Base-by-base conservation (phyloP, 2,329 filamentous ascomycete genomes). In the Aureobasidium lini region DNA sequence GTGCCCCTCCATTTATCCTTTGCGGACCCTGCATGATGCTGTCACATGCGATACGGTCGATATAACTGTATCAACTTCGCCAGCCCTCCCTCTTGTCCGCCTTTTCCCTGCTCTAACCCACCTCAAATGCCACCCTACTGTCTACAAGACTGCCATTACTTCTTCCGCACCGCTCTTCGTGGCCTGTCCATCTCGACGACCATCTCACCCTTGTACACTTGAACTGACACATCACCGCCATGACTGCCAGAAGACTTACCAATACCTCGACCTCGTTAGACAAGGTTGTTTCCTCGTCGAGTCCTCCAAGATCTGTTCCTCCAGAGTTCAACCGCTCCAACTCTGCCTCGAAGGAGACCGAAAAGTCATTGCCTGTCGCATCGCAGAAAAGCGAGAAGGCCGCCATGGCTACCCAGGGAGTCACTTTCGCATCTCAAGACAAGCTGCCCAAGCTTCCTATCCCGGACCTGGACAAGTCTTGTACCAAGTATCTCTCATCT, bases 391-490 rank as follows among this genome's bases (percentile, higher is more conserved):
- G 79, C 9, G 67, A 82, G 32, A 75, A 72, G 28, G 70, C 71
- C 50, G 73, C 82, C 68, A 78, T 78, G 57, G 79, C 84, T 59
- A 72, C 81, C 69, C 73, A 78, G 60, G 87, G 91, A 57, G 85
- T 95, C 70, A 97, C 94, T 0, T 99, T 94, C 75, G 87, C 91
- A 34, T 81, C 86, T 60, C 93, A 99, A 72, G 90, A 96, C 64
- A 88, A 85, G 65, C 81, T 99, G 7, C 90, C 92, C 1, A 96
- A 94, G 72, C 79, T 99, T 40, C 94, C 94, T 7, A 96, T 99
- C 57, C 94, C 93, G 0, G 90, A 95, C 11, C 81, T 99, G 4
- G 88, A 92, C 50, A 77, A 77, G 61, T 90, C 89, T 0, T 88
- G 87, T 71, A 81, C 85, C 64, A 91, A 85, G 69, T 97, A 97